These are phyloP conservation scores for Phyllosticta citriasiana DNA, from an alignment of 2,329 filamentous ascomycete genomes.

Conservation along the genomic window DNA sequence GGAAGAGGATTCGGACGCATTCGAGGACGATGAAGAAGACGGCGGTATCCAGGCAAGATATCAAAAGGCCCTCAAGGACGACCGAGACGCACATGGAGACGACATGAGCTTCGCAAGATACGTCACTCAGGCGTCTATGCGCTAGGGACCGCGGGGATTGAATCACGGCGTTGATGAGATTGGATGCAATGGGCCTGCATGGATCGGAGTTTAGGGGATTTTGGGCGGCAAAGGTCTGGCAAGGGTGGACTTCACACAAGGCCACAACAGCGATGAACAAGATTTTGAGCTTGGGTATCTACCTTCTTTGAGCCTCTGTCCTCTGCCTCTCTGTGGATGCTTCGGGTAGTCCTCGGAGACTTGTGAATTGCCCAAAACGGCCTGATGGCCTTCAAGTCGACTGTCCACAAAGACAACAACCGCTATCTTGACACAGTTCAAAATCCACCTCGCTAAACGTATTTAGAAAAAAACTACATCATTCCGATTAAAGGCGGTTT, in stretches of 20 bases:
- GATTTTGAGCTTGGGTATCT: not conserved
- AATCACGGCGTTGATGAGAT: slow-evolving; percentile 1
- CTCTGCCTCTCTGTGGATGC: not conserved
- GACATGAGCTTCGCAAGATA: slow-evolving; percentile 45
- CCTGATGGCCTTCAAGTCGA: not conserved
- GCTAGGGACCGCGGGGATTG: not conserved
- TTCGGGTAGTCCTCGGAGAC: not conserved
- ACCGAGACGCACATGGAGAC: slow-evolving; percentile 28
- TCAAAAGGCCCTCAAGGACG: slow-evolving; percentile 57
- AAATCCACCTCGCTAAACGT: not conserved
- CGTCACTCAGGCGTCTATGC: slow-evolving; percentile 24
- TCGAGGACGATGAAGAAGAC: slow-evolving; percentile 43
- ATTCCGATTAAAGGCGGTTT: not conserved
- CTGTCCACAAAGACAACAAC: not conserved
- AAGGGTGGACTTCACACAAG: not conserved
- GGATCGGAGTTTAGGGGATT: not conserved
- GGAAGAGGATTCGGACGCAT: slow-evolving; percentile 45
- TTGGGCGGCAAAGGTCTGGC: not conserved
- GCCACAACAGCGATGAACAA: not conserved
- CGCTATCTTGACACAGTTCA: not conserved
- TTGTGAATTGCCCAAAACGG: not conserved
- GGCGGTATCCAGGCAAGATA: slow-evolving; percentile 68
- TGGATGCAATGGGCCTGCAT: not conserved
- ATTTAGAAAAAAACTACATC: not conserved
- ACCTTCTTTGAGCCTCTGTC: not conserved